A percentile compares a stretch with the other conserved stretches of the same genome.
Conservation (phyloP, 495 filamentous ascomycete species). For the Podospora appendiculata region DNA sequence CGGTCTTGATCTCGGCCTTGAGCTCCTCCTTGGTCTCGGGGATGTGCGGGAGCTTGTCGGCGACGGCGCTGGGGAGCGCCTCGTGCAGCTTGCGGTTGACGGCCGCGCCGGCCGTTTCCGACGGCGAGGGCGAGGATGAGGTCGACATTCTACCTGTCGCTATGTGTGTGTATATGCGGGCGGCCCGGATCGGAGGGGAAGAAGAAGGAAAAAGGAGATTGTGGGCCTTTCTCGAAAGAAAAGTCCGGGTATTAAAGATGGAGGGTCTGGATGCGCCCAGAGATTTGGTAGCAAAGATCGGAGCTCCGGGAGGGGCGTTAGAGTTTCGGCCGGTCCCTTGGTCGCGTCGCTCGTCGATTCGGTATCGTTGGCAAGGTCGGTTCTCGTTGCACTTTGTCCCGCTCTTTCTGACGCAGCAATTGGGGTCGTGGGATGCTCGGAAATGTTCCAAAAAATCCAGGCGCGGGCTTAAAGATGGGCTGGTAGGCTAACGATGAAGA, state of each 20-base stretch:
- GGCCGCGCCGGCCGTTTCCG: slow-evolving; percentile 12
- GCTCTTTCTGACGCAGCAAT: too few relatives aligned
- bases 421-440: too few relatives aligned
- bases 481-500: too few relatives aligned
- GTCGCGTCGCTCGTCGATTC: too few relatives aligned
- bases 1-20: slow-evolving; percentile 41
- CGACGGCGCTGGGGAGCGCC: slow-evolving; percentile 29
- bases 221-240: background rate
- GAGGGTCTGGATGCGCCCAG: background rate
- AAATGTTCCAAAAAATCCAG: too few relatives aligned
- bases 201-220: background rate
- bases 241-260: background rate
- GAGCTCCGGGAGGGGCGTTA: background rate
- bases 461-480: too few relatives aligned
- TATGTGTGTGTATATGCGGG: too few relatives aligned
- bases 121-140: slow-evolving; percentile 7
- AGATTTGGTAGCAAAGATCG: background rate
- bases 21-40: slow-evolving; percentile 45
- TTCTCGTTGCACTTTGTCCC: too few relatives aligned
- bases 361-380: too few relatives aligned
- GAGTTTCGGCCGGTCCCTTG: background rate
- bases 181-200: background rate
- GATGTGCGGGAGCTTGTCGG: slow-evolving; percentile 41
- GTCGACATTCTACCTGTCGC: slow-evolving; percentile 13
- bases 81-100: slow-evolving; percentile 29